These are phyloP conservation scores for Ganoderma sinense DNA, from an alignment of 1,284 basidiomycete species.

Conservation along the genomic window DNA sequence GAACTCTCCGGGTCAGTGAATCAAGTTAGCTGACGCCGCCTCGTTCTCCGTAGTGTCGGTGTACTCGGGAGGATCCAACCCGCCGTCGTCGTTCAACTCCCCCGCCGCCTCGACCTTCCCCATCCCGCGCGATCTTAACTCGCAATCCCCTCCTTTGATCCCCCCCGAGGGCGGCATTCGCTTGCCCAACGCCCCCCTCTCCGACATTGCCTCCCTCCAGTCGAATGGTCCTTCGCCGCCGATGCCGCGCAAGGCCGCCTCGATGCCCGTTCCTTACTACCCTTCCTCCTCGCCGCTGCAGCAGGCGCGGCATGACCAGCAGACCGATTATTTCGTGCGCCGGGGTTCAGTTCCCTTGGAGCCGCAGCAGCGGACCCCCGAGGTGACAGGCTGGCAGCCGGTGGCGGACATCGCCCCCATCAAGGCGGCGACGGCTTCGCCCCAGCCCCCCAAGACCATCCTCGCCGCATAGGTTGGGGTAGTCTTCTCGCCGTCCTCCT, in stretches of 20 bases:
- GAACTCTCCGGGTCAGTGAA: not conserved
- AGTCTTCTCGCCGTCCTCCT: not conserved
- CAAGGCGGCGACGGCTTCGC: constrained; percentile 35
- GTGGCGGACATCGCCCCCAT: constrained; percentile 39
- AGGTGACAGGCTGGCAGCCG: constrained; percentile 52
- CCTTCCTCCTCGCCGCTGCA: constrained; percentile 31
- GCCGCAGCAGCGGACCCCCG: constrained; percentile 40
- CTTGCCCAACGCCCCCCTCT: constrained; percentile 71
- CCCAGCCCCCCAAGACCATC: constrained; percentile 35
- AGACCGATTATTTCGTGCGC: constrained; percentile 38
- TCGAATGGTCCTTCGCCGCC: constrained; percentile 39
- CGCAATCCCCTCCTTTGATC: constrained; percentile 64
- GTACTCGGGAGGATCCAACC: constrained; percentile 68
- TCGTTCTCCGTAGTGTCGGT: constrained; percentile 57
- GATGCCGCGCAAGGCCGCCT: constrained; percentile 49
- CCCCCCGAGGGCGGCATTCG: constrained; percentile 64
- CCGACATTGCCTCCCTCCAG: constrained; percentile 63
- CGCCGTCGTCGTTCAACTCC: constrained; percentile 72
- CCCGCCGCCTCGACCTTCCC: constrained; percentile 62
- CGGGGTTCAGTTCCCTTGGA: constrained; percentile 40
- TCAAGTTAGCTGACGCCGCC: constrained; percentile 14
- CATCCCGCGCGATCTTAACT: constrained; percentile 59
- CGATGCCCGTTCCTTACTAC: constrained; percentile 44
- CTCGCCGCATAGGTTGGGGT: constrained; percentile 26
- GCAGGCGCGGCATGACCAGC: constrained; percentile 26